Base-by-base conservation (phyloP, 2,329 filamentous ascomycete species). In the Epichloe coenophiala region DNA sequence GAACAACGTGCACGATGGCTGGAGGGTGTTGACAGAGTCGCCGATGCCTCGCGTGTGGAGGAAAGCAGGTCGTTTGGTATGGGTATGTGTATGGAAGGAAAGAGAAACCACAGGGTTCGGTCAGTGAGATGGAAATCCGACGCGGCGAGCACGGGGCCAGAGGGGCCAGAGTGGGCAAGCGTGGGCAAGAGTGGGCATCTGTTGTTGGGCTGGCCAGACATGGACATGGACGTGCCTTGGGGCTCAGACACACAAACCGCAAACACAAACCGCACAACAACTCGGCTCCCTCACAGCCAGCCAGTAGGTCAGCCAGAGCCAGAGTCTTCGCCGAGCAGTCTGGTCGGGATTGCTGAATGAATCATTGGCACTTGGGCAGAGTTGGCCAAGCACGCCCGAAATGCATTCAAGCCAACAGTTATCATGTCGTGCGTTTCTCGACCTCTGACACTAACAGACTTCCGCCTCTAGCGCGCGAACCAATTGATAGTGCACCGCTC, bases 71-170 rank as follows among this genome's bases (percentile, higher is more conserved):
- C 41, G 37, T 44, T 43, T 19, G 43, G 35, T 44, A 38, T 48
- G 40, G 48, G 33, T 42, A 49, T 45, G 48, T 48, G 48, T 40
- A 49, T 53, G 52, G 52, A 51, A 51, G 39, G 46, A 48, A 46
- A 47, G 46, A 51, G 49, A 51, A 53, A 48, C 31, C 23, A 38
- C 49, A 46, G 52, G 49, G 48, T 36, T 49, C 19, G 23, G 33
- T 49, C 40, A 39, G 48, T 40, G 52, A 47, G 42, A 44, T 49
- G 27, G 46, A 48, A 46, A 44, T 49, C 36, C 19, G 31, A 36
- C 36, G 21, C 27, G 37, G 21, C 33, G 39, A 40, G 45, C 50
- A 49, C 46, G 46, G 50, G 50, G 47, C 35, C 27, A 36, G 23
- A 39, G 37, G 12, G 36, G 33, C 12, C 37, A 49, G 35, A 44